Percentiles rank a stretch among this genome's conserved stretches.
These are phyloP conservation scores for Alternaria triticina DNA, from an alignment of 2,329 filamentous ascomycete species.

Conservation along the genomic window DNA sequence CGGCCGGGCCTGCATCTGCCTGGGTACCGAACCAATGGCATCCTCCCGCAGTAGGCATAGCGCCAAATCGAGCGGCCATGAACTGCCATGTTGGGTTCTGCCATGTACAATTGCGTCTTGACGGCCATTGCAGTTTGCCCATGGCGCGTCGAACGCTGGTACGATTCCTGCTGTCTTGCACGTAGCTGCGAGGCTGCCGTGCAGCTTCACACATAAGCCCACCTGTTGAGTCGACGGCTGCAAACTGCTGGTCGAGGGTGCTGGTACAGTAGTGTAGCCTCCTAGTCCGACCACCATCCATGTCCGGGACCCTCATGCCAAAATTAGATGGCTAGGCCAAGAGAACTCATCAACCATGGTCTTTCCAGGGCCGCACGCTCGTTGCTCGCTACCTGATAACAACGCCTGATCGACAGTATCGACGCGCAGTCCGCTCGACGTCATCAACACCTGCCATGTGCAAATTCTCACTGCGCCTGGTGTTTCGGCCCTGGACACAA, in stretches of 20 bases:
- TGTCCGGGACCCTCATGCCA: slow-evolving; percentile 19
- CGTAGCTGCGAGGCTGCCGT: neutral
- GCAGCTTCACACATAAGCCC: neutral
- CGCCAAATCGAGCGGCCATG: slow-evolving; percentile 1
- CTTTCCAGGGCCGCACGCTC: neutral
- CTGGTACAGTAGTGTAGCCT: slow-evolving; percentile 7
- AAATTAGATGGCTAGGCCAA: slow-evolving; percentile 17
- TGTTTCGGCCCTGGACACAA: slow-evolving; percentile 13
- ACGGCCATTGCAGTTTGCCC: neutral
- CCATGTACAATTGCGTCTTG: neutral
- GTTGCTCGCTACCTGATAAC: slow-evolving; percentile 9
- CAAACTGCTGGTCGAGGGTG: slow-evolving; percentile 8
- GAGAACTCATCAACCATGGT: neutral
- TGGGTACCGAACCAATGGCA: slow-evolving; percentile 14
- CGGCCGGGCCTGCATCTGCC: slow-evolving; percentile 8
- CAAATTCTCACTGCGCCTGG: slow-evolving; percentile 11
- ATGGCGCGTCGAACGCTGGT: neutral
- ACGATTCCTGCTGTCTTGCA: neutral
- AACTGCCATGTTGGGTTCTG: slow-evolving; percentile 6
- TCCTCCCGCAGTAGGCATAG: slow-evolving; percentile 14
- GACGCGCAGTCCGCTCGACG: neutral
- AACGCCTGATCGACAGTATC: neutral
- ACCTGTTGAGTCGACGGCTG: neutral
- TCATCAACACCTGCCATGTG: slow-evolving; percentile 1
- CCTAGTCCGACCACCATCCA: slow-evolving; percentile 6